Base-by-base conservation (phyloP, 352 stramenopile species). In the Phytophthora chlamydospora region DNA sequence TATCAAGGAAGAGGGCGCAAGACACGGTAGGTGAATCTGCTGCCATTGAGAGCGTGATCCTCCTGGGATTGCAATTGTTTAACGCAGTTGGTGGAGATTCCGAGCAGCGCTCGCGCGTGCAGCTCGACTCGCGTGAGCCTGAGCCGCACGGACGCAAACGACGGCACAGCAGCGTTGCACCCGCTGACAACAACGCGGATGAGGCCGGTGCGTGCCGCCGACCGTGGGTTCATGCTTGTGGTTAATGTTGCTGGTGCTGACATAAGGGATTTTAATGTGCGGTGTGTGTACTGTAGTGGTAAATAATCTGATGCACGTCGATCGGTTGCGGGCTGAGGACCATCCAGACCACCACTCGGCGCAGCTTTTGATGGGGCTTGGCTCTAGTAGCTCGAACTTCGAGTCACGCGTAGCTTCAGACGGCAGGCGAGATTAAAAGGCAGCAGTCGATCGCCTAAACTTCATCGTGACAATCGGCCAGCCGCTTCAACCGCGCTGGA, bases 311-410 rank as follows among this genome's bases (percentile, higher is more conserved):
- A 34, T 71, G 21, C 60, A 68, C 24, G 47, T 78, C 0, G 48
- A 68, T 45, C 38, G 46, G n/a, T 40, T 12, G 29, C 53, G 68
- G 16, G 12, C 33, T 2, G 52, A 70, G 24, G 65, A 69, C 6
- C 56, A 73, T 2, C 33, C 49, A 6, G 76, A 88, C 40, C 67
- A 78, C 27, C 76, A 87, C 14, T 90, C 80, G 4, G 80, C 78
- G 2, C 56, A 83, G 42, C 62, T 90, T 19, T 41, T 90, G 29
- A 87, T 90, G 35, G 78, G 72, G 3, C 66, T 90, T 10, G 78
- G 76, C 39, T 59, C 46, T 19, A 62, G 38, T 17, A 58, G 46
- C 31, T 55, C n/a, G 32, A 36, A 27, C 6, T 58, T 71, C 24
- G 31, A 59, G 32, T 17, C 54, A 21, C 31, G 43, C 10, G 34